These are phyloP conservation scores for Dimargaris cristalligena DNA, from an alignment of 192 early-diverging fungal species.

Conservation along the genomic window DNA sequence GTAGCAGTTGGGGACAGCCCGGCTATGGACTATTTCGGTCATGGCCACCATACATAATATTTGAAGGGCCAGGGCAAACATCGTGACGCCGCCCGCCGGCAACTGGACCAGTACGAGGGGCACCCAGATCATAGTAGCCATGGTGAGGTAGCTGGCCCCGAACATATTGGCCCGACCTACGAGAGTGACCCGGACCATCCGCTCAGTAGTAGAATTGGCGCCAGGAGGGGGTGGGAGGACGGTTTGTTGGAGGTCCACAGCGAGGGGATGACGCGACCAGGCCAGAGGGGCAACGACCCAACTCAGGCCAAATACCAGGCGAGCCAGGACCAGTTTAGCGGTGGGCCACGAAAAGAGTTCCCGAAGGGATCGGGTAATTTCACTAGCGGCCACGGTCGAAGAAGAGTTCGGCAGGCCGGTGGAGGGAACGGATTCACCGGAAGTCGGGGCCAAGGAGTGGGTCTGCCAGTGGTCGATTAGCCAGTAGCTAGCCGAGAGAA, in stretches of 20 bases:
- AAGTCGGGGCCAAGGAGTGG: neutral
- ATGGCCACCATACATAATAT: conserved; percentile 21
- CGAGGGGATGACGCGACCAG: conserved; percentile 36
- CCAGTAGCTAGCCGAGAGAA: conserved; percentile 34
- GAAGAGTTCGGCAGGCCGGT: conserved; percentile 14
- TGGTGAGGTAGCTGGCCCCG: conserved; percentile 49
- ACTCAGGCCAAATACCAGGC: conserved; percentile 35
- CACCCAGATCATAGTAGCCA: conserved; percentile 40
- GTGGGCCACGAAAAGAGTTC: conserved; percentile 5
- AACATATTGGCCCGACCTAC: conserved; percentile 46
- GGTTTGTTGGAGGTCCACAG: conserved; percentile 24
- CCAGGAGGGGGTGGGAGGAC: neutral
- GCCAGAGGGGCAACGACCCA: conserved; percentile 29
- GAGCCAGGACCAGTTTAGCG: conserved; percentile 29
- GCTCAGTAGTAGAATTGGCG: too few relatives aligned
- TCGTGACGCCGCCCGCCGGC: conserved; percentile 57
- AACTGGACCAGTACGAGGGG: conserved; percentile 54
- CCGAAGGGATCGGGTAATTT: too few relatives aligned
- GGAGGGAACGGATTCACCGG: neutral
- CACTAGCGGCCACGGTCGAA: conserved; percentile 14
- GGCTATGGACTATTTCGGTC: too few relatives aligned
- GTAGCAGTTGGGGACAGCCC: conserved; percentile 6
- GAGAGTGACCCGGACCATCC: conserved; percentile 3
- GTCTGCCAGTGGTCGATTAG: conserved; percentile 27
- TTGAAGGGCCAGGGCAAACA: conserved; percentile 27